Evolutionary conservation across 331 rosid species (phyloP).

Genomic region (Malus hybrid): DNA sequence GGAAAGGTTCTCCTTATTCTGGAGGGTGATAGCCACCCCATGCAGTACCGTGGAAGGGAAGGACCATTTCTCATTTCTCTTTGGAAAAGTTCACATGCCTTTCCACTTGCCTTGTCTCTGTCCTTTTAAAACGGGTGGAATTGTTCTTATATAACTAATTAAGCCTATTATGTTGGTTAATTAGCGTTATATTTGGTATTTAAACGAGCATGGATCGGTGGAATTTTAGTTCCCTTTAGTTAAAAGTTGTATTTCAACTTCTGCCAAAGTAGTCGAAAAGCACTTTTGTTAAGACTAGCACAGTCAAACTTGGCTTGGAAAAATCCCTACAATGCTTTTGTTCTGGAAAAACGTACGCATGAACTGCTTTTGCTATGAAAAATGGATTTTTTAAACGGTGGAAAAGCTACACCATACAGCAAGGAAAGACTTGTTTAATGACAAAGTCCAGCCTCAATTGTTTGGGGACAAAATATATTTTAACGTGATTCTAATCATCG

Average conservation of each 20-base stretch:
- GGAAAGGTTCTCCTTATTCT: neutral
- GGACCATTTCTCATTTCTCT: neutral
- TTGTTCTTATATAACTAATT: neutral
- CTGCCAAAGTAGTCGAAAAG: neutral
- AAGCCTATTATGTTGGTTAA: neutral
- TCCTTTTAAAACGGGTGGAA: neutral
- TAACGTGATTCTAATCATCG: neutral
- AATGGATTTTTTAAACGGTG: neutral
- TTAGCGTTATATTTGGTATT: neutral
- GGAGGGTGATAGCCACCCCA: neutral
- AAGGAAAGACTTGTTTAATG: neutral
- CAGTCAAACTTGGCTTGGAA: neutral
- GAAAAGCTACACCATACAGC: neutral
- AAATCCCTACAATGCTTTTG: neutral
- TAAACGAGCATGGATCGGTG: neutral
- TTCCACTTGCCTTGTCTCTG: neutral
- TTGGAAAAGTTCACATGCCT: neutral
- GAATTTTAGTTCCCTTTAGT: neutral
- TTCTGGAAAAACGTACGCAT: neutral
- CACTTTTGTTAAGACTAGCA: neutral
- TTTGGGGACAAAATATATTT: neutral
- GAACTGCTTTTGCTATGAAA: neutral
- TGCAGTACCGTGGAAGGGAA: neutral
- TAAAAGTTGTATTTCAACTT: conserved; percentile 3
- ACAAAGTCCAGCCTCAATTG: neutral